Evolutionary conservation across 2,329 filamentous ascomycete genomes (phyloP).

Genomic region (Pseudocercospora cruenta): DNA sequence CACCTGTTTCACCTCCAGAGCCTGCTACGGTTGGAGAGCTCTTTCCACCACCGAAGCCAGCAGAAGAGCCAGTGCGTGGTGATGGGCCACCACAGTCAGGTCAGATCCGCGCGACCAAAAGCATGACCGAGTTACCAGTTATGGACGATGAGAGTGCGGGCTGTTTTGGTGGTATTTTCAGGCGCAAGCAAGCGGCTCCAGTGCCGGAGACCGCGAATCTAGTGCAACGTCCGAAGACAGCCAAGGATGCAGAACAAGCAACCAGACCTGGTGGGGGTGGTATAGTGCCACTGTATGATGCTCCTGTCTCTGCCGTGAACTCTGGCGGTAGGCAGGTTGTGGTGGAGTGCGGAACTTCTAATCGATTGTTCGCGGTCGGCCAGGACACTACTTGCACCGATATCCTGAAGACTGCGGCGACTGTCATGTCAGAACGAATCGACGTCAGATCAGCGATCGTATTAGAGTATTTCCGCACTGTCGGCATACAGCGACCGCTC

Average conservation of each 20-base stretch:
- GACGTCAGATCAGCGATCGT: conserved; percentile 69
- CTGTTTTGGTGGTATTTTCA: conserved; percentile 41
- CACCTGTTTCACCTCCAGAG: conserved; percentile 13
- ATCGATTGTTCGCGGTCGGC: conserved; percentile 71
- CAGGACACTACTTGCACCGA: conserved; percentile 75
- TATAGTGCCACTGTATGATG: conserved; percentile 65
- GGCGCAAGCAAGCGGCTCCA: conserved; percentile 36
- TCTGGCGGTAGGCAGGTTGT: conserved; percentile 75
- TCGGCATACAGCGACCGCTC: conserved; percentile 80
- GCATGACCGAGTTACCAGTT: conserved; percentile 27
- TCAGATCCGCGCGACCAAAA: conserved; percentile 39
- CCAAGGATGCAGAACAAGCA: conserved; percentile 32
- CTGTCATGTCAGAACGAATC: conserved; percentile 66
- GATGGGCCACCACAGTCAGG: conserved; percentile 37
- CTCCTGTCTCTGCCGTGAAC: conserved; percentile 79
- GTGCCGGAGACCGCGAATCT: conserved; percentile 19
- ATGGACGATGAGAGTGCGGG: conserved; percentile 32
- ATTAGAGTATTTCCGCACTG: conserved; percentile 72
- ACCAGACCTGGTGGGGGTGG: conserved; percentile 52
- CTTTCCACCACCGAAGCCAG: conserved; percentile 35
- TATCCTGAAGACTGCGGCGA: conserved; percentile 69
- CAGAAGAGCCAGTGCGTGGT: conserved; percentile 17
- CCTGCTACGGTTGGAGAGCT: conserved; percentile 33
- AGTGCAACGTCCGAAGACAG: conserved; percentile 26
- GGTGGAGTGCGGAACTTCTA: conserved; percentile 71